Conservation (phyloP, 306 rosid genomes). For the Elaeagnus macrophylla region DNA sequence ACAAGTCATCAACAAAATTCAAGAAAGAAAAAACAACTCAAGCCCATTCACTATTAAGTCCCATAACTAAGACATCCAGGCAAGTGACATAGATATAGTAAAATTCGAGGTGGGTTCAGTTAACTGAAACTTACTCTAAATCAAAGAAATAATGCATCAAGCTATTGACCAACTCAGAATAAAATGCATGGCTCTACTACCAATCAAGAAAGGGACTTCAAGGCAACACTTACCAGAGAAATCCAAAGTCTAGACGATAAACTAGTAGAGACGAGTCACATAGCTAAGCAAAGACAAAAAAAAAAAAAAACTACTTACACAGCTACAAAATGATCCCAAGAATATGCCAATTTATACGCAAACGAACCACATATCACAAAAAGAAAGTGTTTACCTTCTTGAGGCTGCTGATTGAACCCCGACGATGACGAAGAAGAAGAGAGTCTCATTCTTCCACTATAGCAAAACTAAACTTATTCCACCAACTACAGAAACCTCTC, state of each 20-base stretch:
- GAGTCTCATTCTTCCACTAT: conserved; percentile 37
- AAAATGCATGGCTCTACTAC: too few relatives aligned
- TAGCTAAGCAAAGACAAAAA: not conserved
- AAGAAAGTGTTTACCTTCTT: conserved; percentile 34
- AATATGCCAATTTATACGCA: conserved; percentile 3
- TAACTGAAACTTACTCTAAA: too few relatives aligned
- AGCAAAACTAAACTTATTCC: conserved; percentile 4
- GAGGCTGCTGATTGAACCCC: conserved; percentile 40
- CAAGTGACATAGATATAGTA: not conserved
- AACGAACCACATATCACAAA: conserved; percentile 3
- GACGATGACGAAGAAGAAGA: conserved; percentile 36
- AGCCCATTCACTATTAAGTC: too few relatives aligned
- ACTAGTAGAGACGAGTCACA: not conserved
- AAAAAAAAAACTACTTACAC: not conserved
- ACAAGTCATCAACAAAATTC: too few relatives aligned
- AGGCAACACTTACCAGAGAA: not conserved
- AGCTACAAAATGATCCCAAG: not conserved
- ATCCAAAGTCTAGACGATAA: too few relatives aligned
- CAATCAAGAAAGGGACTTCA: not conserved
- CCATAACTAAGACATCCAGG: not conserved
- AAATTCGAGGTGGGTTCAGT: not conserved
- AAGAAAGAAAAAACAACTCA: too few relatives aligned
- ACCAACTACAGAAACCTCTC: conserved; percentile 19
- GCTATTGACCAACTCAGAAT: too few relatives aligned
- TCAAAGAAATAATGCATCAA: too few relatives aligned